phyloP scores from a whole-genome alignment of 225 moss, liverwort and hornwort species.

The Lunularia cruciata region DNA sequence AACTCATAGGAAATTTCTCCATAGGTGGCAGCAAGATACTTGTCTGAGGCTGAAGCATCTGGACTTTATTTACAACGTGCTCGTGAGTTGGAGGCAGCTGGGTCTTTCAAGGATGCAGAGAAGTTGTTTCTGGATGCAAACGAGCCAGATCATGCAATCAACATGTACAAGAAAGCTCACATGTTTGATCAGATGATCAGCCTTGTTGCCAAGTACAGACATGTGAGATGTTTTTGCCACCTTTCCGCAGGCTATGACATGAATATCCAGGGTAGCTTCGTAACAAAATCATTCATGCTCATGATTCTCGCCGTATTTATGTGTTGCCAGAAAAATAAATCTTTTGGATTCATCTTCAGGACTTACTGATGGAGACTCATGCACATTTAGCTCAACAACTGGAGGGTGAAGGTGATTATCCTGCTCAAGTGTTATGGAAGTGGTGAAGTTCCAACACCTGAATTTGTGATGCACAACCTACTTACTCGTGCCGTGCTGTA shows the following conservation, averaged over 20 bases:
- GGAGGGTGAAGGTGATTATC: constrained; percentile 62
- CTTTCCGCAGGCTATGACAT: not conserved
- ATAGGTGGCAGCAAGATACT: constrained; percentile 77
- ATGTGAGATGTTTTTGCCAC: constrained; percentile 38
- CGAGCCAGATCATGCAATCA: constrained; percentile 80
- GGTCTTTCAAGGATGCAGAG: constrained; percentile 84
- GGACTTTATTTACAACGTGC: constrained; percentile 81
- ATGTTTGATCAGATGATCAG: constrained; percentile 78
- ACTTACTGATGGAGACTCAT: constrained; percentile 73
- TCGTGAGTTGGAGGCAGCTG: constrained; percentile 62
- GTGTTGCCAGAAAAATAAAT: too few relatives aligned
- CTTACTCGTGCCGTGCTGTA: not conserved
- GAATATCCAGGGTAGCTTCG: too few relatives aligned
- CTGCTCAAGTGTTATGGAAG: not conserved
- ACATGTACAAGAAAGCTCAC: constrained; percentile 90
- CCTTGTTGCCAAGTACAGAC: constrained; percentile 75
- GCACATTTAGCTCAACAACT: constrained; percentile 76
- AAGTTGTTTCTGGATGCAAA: constrained; percentile 83
- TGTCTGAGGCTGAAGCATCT: constrained; percentile 68
- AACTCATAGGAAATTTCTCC: not conserved
- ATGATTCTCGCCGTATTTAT: too few relatives aligned
- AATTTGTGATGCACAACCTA: not conserved
- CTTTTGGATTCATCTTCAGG: constrained; percentile 47
- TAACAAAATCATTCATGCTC: too few relatives aligned
- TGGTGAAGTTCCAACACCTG: not conserved